Base-by-base conservation (phyloP, 169 alveolate species). In the Plasmodium adleri region DNA sequence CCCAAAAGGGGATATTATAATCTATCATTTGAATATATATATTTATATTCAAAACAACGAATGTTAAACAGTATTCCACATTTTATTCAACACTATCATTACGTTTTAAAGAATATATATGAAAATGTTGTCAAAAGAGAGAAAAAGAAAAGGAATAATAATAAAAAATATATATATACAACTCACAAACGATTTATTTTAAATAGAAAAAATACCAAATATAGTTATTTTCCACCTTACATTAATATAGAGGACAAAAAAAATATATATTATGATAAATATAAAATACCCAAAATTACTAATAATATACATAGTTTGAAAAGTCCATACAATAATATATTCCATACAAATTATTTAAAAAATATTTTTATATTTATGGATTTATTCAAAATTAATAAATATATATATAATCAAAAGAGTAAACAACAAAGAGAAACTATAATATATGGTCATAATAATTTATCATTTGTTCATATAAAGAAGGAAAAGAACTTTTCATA, bases 1-100 rank as follows among this genome's bases (percentile, higher is more conserved):
- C 95, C 96, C 13, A 85, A 91, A 26, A 78, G 90, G 10, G 96
- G 96, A 10, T 88, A 67, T 58, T 93, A 73, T 74, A 87, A 78
- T 72, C 3, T 39, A 32, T 52, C n/a, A 58, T 78, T 78, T 64
- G 62, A 66, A 22, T 64, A 78, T 24, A 78, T 78, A 64, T 78
- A 50, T 66, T 39, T 66, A 12, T 70, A 64, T 52, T 15, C 89
- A 10, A 66, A 17, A 59, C 39, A 50, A 22, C 26, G 15, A 7
- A 52, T 78, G 43, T 20, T 13, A 10, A 13, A 66, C 26, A 78
- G 54, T 50, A 70, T 64, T 13, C 75, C 89, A 22, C 58, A 20
- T n/a, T 78, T 78, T 78, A 64, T 78, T 39, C 89, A 78, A 9
- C 62, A 78, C 13, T 78, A 64, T 45, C 89, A 47, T 66, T 43